Percentiles rank a stretch among this genome's conserved stretches.
Conservation (phyloP, 306 rosid species). For the Lathyrus sativus region DNA sequence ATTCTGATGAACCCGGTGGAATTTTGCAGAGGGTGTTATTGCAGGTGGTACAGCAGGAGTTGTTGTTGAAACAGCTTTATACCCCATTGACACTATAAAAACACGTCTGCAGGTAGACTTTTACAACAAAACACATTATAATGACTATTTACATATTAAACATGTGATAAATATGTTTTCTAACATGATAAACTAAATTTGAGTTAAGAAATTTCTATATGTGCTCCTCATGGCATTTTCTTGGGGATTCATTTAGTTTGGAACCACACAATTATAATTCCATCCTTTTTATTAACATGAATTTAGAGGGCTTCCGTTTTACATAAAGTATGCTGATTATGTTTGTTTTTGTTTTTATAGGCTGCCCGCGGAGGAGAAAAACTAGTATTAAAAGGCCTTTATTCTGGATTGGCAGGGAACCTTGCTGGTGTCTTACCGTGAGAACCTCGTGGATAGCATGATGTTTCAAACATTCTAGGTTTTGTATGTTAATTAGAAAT, state of each 20-base stretch:
- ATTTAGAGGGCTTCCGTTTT: constrained; percentile 17
- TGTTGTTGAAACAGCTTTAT: constrained; percentile 92
- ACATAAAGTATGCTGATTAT: constrained; percentile 26
- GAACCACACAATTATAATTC: too few relatives aligned
- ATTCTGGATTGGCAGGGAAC: constrained; percentile 96
- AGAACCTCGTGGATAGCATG: constrained; percentile 48
- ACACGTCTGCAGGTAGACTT: constrained; percentile 92
- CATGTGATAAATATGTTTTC: too few relatives aligned
- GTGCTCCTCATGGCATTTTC: too few relatives aligned
- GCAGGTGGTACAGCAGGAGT: constrained; percentile 97
- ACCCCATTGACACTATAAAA: constrained; percentile 95
- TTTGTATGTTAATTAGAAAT: constrained; percentile 37
- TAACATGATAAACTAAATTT: too few relatives aligned
- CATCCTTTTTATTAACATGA: too few relatives aligned
- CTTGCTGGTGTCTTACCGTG: constrained; percentile 97
- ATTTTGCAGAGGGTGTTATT: constrained; percentile 86
- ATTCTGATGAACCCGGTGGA: constrained; percentile 40
- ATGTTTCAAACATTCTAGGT: constrained; percentile 33
- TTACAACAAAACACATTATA: constrained; percentile 24
- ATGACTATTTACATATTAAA: too few relatives aligned
- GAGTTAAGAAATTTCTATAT: too few relatives aligned
- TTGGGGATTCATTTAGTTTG: too few relatives aligned
- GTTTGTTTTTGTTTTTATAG: constrained; percentile 41
- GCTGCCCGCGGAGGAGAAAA: constrained; percentile 89
- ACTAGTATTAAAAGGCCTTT: constrained; percentile 78